Percentiles rank a stretch among this genome's conserved stretches.
These are phyloP conservation scores for Tetrahymena borealis DNA, from an alignment of 73 alveolate genomes.

Conservation along the genomic window DNA sequence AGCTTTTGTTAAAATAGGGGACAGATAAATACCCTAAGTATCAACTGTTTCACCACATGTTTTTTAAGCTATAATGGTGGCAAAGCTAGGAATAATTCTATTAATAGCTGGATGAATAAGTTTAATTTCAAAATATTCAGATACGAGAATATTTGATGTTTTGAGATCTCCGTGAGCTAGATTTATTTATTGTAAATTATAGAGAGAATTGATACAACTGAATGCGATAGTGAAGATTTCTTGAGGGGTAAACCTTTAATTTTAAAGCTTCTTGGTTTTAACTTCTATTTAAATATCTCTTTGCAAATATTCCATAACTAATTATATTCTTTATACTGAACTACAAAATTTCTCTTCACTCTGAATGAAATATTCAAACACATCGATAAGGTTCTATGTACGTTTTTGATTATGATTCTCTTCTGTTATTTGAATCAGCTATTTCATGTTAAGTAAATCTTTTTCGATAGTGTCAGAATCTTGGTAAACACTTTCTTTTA, in stretches of 20 bases:
- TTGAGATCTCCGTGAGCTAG: background rate
- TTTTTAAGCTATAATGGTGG: background rate
- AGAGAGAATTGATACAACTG: background rate
- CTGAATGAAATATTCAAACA: background rate
- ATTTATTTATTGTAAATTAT: background rate
- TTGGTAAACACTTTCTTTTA: background rate
- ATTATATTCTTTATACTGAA: background rate
- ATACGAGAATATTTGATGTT: background rate
- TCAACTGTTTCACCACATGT: background rate
- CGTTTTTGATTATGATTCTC: background rate
- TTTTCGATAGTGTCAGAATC: background rate
- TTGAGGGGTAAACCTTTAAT: background rate
- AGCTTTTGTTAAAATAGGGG: background rate
- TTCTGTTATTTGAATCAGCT: background rate
- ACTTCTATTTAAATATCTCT: background rate
- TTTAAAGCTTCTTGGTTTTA: background rate
- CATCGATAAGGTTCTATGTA: background rate
- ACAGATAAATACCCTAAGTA: background rate
- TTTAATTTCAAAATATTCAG: background rate
- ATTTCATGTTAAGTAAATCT: background rate
- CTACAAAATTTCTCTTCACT: background rate
- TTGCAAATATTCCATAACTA: background rate
- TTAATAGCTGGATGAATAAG: background rate
- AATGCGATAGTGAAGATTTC: background rate
- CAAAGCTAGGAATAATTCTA: background rate